These are phyloP conservation scores for Fusarium devonianum DNA, from an alignment of 2,329 filamentous ascomycete species.

Conservation along the genomic window DNA sequence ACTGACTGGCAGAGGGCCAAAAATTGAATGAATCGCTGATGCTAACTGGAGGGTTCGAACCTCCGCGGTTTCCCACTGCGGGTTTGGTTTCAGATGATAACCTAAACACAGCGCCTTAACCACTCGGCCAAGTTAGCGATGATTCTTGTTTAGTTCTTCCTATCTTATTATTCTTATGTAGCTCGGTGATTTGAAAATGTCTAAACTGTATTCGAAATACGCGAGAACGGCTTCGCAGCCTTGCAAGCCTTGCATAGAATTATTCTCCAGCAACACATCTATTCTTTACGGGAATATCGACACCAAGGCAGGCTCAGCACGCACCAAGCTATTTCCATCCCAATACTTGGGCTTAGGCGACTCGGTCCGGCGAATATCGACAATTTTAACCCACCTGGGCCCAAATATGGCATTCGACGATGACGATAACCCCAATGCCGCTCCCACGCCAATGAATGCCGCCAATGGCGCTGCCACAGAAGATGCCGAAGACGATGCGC, in stretches of 20 bases:
- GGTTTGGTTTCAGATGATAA: constrained; percentile 36
- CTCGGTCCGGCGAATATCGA: not conserved
- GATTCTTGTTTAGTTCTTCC: not conserved
- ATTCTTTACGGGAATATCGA: not conserved
- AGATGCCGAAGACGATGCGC: constrained; percentile 77
- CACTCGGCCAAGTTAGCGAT: constrained; percentile 37
- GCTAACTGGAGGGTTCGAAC: constrained; percentile 39
- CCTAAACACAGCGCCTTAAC: constrained; percentile 39
- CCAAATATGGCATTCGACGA: constrained; percentile 55
- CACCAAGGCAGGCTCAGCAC: not conserved
- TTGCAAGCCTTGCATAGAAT: constrained; percentile 30
- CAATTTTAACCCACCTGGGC: not conserved
- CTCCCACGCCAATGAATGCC: constrained; percentile 26
- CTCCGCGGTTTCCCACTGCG: constrained; percentile 39
- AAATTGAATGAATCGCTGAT: constrained; percentile 12
- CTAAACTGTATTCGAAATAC: no score
- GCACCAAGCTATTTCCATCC: not conserved
- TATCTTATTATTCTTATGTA: no score
- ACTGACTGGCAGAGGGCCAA: not conserved
- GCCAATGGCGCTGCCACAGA: constrained; percentile 51
- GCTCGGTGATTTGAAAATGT: no score
- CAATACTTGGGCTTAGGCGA: not conserved
- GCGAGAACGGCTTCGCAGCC: constrained; percentile 32
- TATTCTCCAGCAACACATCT: constrained; percentile 26
- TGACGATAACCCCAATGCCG: constrained; percentile 49